phyloP scores from a whole-genome alignment of 208 protist genomes.

The Acanthamoeba castellanii region DNA sequence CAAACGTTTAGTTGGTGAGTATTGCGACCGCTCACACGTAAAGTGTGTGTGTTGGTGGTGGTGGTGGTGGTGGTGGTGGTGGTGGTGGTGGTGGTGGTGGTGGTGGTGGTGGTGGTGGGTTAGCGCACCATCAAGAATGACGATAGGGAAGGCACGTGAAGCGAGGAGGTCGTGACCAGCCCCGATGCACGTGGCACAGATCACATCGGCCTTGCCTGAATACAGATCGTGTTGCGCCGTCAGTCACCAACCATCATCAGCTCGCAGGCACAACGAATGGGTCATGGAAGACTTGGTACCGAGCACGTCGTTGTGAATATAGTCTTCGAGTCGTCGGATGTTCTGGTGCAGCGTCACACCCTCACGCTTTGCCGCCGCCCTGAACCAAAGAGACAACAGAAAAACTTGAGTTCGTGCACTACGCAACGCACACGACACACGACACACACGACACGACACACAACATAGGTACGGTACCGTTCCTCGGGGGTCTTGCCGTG shows the following conservation, averaged over 20 bases:
- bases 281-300: too few relatives aligned
- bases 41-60: neutral
- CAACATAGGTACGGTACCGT: neutral
- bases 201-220: slow-evolving; percentile 54
- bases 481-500: neutral
- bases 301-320: slow-evolving; percentile 41
- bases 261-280: too few relatives aligned
- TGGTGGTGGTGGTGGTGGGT: too few relatives aligned
- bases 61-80: too few relatives aligned
- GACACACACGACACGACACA: neutral
- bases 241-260: too few relatives aligned
- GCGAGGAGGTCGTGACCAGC: slow-evolving; percentile 66
- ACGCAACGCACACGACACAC: neutral
- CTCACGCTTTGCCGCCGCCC: neutral
- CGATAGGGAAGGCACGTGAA: neutral
- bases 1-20: too few relatives aligned
- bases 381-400: neutral
- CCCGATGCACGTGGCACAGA: slow-evolving; percentile 77
- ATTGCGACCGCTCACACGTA: too few relatives aligned
- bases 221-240: too few relatives aligned
- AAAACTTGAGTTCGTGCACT: too few relatives aligned
- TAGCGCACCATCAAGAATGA: slow-evolving; percentile 71
- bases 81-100: neutral
- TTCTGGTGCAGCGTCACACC: neutral
- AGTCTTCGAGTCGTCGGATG: neutral